These are phyloP conservation scores for Eimeria tenella DNA, from an alignment of 169 alveolate genomes.

Conservation along the genomic window DNA sequence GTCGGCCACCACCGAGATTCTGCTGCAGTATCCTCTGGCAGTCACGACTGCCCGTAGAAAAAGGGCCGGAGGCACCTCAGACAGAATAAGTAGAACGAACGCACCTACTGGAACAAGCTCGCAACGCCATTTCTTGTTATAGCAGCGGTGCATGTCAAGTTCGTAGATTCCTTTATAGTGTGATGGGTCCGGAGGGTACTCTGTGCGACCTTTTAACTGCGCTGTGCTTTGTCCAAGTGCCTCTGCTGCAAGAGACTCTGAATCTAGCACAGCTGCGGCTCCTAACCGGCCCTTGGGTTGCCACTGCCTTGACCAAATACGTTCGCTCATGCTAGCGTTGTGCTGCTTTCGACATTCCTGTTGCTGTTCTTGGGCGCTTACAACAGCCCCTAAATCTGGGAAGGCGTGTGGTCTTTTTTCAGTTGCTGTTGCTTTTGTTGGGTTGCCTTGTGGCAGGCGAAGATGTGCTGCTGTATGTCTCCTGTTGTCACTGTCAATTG, in stretches of 20 bases:
- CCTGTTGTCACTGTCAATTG: not conserved
- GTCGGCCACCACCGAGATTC: not conserved
- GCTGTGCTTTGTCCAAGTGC: not conserved
- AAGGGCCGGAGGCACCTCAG: not conserved
- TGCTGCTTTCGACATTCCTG: not conserved
- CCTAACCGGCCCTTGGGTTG: not conserved
- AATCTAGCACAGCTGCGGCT: slow-evolving; percentile 33
- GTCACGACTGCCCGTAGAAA: not conserved
- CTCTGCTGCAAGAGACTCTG: slow-evolving; percentile 61
- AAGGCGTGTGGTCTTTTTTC: not conserved
- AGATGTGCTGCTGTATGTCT: too few species aligned
- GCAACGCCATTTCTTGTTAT: slow-evolving; percentile 45
- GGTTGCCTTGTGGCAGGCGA: not conserved
- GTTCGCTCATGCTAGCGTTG: not conserved
- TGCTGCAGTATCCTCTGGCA: not conserved
- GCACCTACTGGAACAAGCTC: slow-evolving; percentile 55
- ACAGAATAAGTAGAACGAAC: not conserved
- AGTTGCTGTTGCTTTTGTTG: not conserved
- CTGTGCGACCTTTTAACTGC: not conserved
- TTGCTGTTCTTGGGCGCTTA: not conserved
- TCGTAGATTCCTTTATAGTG: not conserved
- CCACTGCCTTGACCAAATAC: not conserved
- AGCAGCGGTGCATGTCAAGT: slow-evolving; percentile 66
- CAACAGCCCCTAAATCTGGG: slow-evolving; percentile 40
- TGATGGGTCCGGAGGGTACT: slow-evolving; percentile 33